Evolutionary conservation across 306 rosid genomes (phyloP).

Genomic region (Begonia fuchsioides): DNA sequence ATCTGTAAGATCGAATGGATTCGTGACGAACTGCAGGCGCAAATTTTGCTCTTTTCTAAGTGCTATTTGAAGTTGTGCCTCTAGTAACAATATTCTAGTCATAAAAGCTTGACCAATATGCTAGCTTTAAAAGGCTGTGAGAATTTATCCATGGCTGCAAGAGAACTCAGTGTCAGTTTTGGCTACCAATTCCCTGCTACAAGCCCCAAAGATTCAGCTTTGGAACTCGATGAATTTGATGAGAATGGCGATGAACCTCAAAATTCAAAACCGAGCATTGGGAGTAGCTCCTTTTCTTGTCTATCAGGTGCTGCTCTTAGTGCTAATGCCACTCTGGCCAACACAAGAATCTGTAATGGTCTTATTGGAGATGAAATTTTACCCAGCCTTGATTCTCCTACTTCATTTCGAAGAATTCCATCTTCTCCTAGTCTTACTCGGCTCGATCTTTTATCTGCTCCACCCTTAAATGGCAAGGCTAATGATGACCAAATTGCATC

Average conservation of each 20-base stretch:
- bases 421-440: background rate
- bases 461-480: background rate
- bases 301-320: background rate
- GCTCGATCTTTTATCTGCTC: background rate
- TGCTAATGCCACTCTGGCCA: background rate
- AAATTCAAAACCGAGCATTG: background rate
- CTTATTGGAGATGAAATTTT: conserved; percentile 1
- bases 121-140: background rate
- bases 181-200: background rate
- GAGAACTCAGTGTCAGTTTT: background rate
- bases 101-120: background rate
- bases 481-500: background rate
- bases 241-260: background rate
- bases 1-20: too few relatives aligned
- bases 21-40: background rate
- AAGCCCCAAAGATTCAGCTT: background rate
- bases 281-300: background rate
- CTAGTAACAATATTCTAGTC: background rate
- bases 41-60: background rate
- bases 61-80: conserved; percentile 1
- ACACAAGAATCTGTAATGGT: conserved; percentile 1
- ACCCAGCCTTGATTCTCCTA: background rate
- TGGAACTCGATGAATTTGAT: background rate
- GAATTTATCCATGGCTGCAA: conserved; percentile 1
- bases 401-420: background rate